Base-by-base conservation (phyloP, 2,329 filamentous ascomycete species). In the Leptographium wingfieldii region DNA sequence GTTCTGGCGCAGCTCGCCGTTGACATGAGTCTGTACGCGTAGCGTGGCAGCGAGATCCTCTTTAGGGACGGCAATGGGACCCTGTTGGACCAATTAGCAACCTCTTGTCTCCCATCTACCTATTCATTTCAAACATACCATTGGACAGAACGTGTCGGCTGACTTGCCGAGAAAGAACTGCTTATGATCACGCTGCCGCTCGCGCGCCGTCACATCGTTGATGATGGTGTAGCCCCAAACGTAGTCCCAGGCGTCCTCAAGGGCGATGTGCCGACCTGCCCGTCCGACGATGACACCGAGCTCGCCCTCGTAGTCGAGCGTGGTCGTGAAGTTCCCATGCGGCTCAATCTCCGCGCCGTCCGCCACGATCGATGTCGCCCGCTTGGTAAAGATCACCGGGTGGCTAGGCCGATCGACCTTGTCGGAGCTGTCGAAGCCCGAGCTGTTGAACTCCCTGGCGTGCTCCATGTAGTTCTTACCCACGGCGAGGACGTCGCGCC, bases 111-210 rank as follows among this genome's bases (percentile, higher is more conserved):
- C 25, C 33, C 33, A 10, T 35, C 33, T 35, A 11, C 5, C 33
- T 35, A 35, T 35, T 10, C 33, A 10, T 35, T 35, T 22, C 22
- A 1, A 22, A 3, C 54, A 4, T 29, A 43, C 54, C 71, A 82
- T 81, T 0, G 79, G 79, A 62, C 79, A 82, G 63, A 77, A 82
- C 0, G 78, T 80, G 65, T 83, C 79, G 0, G 74, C 69, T 0
- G 76, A 80, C 66, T 83, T 83, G 10, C 80, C 80, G 56, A 84
- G 76, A 59, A 77, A 83, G 66, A 82, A 83, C 62, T 84, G 81
- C 66, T 83, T 82, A 61, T 83, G 80, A 62, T 81, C 77, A 16
- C 77, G 68, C 68, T 81, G 79, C 46, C 72, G 68, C 61, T 80
- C 76, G 2, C 78, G 69, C 0, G 78, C 77, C 12, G 78, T 79